A percentile compares a stretch with the other conserved stretches of the same genome.
These are phyloP conservation scores for Pleurozium schreberi DNA, from an alignment of 225 moss, liverwort and hornwort genomes.

Conservation along the genomic window DNA sequence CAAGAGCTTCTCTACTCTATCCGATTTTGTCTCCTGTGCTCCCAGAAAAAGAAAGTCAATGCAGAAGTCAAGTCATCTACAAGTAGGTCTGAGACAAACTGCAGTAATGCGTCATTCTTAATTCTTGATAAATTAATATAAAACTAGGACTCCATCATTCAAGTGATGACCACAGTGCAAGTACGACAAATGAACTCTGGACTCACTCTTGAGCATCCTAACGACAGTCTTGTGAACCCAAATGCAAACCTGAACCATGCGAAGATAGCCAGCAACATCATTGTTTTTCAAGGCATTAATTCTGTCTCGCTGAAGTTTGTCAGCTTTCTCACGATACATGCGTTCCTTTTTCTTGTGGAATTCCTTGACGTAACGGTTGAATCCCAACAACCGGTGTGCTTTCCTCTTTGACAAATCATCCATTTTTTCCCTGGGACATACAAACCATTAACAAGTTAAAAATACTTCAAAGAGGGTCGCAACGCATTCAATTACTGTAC, in stretches of 20 bases:
- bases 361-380: constrained; percentile 81
- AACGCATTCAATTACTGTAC: not conserved
- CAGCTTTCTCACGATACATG: constrained; percentile 81
- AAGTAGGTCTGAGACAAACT: not conserved
- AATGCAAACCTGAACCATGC: constrained; percentile 91
- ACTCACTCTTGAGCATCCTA: not conserved
- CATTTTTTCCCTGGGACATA: constrained; percentile 69
- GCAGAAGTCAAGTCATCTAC: not conserved
- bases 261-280: constrained; percentile 98
- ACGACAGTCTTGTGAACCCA: not conserved
- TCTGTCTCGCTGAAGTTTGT: constrained; percentile 92
- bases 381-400: constrained; percentile 67
- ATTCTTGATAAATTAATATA: not conserved
- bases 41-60: constrained; percentile 2
- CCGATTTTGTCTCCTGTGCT: constrained; percentile 88
- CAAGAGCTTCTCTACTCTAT: constrained; percentile 91
- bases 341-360: constrained; percentile 97
- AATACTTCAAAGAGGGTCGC: not conserved
- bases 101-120: not conserved
- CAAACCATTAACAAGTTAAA: not conserved
- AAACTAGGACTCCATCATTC: not conserved
- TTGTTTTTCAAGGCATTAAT: constrained; percentile 97
- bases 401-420: constrained; percentile 82
- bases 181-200: not conserved
- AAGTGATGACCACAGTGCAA: not conserved